Evolutionary conservation across 2,329 filamentous ascomycete species (phyloP).

Genomic region (Botrytis hyacinthi): DNA sequence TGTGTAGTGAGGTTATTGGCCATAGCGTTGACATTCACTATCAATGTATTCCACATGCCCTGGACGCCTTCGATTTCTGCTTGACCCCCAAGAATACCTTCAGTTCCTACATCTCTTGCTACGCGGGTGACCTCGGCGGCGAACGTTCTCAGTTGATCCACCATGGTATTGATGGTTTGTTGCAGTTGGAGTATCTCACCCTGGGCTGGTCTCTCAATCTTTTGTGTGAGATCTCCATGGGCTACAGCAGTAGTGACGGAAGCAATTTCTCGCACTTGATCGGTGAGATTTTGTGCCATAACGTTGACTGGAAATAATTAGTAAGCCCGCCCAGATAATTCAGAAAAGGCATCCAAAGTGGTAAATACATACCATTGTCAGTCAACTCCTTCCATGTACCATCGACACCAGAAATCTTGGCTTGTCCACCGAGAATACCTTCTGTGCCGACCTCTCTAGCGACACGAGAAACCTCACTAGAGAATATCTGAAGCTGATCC

Average conservation of each 20-base stretch:
- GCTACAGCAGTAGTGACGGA: conserved; percentile 82
- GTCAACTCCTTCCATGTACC: conserved; percentile 98
- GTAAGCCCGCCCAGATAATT: background rate
- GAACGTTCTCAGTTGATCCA: conserved; percentile 79
- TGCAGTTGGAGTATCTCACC: conserved; percentile 81
- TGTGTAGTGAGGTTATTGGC: conserved; percentile 83
- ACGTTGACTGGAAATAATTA: conserved; percentile 61
- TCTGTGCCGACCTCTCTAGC: conserved; percentile 96
- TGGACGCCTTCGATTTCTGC: conserved; percentile 80
- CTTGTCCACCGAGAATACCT: conserved; percentile 89
- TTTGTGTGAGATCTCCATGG: conserved; percentile 78
- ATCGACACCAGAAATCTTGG: conserved; percentile 88
- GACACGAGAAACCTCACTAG: conserved; percentile 91
- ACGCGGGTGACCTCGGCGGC: conserved; percentile 81
- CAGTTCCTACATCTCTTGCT: conserved; percentile 78
- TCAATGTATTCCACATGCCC: conserved; percentile 86
- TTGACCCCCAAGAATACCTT: conserved; percentile 78
- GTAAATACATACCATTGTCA: conserved; percentile 61
- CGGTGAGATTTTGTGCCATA: conserved; percentile 79
- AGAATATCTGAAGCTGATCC: conserved; percentile 95
- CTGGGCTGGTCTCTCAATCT: conserved; percentile 76
- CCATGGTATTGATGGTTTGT: conserved; percentile 87
- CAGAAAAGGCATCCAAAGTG: background rate
- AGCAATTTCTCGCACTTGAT: conserved; percentile 83
- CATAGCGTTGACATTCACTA: conserved; percentile 85